Evolutionary conservation across 1,139 yeast genomes (phyloP), one percentile per base, ranked within the genome.

Genomic region (Nakaseomyces glabratus): DNA sequence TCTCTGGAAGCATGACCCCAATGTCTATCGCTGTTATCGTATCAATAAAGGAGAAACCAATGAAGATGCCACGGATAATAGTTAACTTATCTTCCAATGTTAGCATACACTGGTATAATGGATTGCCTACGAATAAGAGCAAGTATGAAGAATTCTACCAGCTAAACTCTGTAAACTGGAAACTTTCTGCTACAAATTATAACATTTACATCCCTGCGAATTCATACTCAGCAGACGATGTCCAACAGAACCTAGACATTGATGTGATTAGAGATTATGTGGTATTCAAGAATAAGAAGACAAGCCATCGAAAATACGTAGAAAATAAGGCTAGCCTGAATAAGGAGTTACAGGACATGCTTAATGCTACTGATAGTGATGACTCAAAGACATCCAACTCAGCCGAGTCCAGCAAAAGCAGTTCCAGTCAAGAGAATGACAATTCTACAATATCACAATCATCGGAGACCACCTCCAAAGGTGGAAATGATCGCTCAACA

Each of bases 101-200:
- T 6, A 46, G 51, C 4, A 60, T 71, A 2, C 49, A 63, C 36
- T 73, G 80, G 80, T 73, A 73, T 1, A 58, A 64, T 24, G 70
- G 71, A 8, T 69, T 71, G 25, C 69, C 71, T 1, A 63, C 63
- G 38, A 63, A 35, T 15, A 31, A 8, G 10, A 17, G 26, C 8
- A 21, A 31, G 10, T 13, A 23, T 10, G 62, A 59, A 33, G 77
- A 72, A 43, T 54, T 55, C 24, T 71, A 67, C 48, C 61, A 61
- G 32, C 59, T 70, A 19, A 76, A 76, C 2, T 49, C 50, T 14
- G 41, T 65, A 44, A 39, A 65, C 34, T 73, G 77, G 77, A 51
- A 51, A n/a, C 52, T 70, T 14, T 53, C 51, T 11, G 49, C 69
- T 24, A 43, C 52, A 2, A 66, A 71, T 32, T 69, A 69, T 14